phyloP scores from a whole-genome alignment of 169 alveolate species.

The Eimeria praecox region DNA sequence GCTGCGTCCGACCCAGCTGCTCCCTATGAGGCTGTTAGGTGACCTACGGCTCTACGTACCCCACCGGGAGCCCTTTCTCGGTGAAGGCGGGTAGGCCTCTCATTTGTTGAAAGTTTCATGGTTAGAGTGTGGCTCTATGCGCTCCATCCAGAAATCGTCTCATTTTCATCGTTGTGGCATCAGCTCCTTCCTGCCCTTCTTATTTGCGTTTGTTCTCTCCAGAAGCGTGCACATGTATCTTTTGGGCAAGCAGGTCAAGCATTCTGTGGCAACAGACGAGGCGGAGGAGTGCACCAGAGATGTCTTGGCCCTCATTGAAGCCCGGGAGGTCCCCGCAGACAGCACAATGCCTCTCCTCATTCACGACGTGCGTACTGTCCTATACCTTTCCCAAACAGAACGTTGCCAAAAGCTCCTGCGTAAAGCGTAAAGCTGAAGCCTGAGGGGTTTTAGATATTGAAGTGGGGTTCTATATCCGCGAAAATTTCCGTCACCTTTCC shows the following conservation, averaged over 20 bases:
- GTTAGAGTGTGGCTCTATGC: not conserved
- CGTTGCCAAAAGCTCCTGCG: not conserved
- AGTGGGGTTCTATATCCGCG: not conserved
- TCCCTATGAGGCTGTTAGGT: conserved; percentile 58
- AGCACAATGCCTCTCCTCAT: conserved; percentile 69
- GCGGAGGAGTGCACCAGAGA: conserved; percentile 71
- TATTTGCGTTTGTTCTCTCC: not conserved
- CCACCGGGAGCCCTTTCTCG: conserved; percentile 63
- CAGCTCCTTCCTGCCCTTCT: not conserved
- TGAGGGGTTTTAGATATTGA: not conserved
- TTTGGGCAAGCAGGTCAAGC: conserved; percentile 66
- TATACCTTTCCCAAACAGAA: not conserved
- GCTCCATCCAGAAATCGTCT: not conserved
- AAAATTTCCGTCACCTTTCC: not conserved
- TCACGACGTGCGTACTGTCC: conserved; percentile 45
- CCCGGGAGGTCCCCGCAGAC: conserved; percentile 60
- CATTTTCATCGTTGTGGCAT: not conserved
- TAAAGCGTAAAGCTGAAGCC: not conserved
- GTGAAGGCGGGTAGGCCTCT: conserved; percentile 59
- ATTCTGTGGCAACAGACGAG: conserved; percentile 58
- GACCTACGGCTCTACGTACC: conserved; percentile 69
- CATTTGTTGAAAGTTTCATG: not conserved
- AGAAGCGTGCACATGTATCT: conserved; percentile 72
- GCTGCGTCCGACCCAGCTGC: conserved; percentile 70
- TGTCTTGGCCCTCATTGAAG: conserved; percentile 61